Evolutionary conservation across 306 rosid species (phyloP).

Genomic region (Myrica gale): DNA sequence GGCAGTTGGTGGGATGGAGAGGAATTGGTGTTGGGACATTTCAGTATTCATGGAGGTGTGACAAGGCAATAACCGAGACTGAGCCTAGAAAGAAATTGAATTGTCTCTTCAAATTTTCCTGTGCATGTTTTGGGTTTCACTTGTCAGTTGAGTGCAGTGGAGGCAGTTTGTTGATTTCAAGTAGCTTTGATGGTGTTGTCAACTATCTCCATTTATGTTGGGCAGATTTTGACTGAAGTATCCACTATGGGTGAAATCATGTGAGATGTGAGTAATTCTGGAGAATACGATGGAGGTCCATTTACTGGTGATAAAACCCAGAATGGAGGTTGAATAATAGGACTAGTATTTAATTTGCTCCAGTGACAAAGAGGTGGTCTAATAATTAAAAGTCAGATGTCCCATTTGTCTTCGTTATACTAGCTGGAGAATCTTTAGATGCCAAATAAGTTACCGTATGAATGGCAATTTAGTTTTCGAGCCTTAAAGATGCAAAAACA

Average conservation of each 20-base stretch:
- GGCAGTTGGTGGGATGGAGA: not conserved
- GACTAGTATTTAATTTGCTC: not conserved
- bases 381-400: not conserved
- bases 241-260: not conserved
- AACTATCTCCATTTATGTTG: not conserved
- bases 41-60: not conserved
- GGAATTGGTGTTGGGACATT: not conserved
- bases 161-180: not conserved
- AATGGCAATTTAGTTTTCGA: not conserved
- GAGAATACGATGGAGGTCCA: not conserved
- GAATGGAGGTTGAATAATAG: not conserved
- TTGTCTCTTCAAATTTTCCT: not conserved
- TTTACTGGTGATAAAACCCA: not conserved
- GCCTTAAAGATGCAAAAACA: not conserved
- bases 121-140: not conserved
- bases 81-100: not conserved
- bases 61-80: not conserved
- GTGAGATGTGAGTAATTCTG: not conserved
- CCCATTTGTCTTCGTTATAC: no score
- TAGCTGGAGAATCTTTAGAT: no score
- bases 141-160: not conserved
- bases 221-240: not conserved
- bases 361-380: not conserved
- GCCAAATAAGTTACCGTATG: no score
- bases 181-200: not conserved